Base-by-base conservation (phyloP, 2,329 filamentous ascomycete genomes). In the Trichothecium sympodiale region DNA sequence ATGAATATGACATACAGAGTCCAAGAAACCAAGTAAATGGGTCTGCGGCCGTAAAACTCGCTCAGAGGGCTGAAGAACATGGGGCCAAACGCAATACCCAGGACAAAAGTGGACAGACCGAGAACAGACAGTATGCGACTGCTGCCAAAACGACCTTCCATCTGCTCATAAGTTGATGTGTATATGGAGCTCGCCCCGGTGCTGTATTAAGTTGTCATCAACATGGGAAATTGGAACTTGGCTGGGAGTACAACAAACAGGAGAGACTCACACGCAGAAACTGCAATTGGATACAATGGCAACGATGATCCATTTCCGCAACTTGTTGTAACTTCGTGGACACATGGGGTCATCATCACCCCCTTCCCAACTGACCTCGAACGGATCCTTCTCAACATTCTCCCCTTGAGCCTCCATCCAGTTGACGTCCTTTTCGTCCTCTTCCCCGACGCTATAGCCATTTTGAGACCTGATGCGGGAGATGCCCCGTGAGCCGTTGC, bases 141-240 rank as follows among this genome's bases (percentile, higher is more conserved):
- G 47, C 73, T 72, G 44, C 73, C 61, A 47, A 94, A 93, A 40
- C 93, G 83, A 17, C 65, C 60, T 42, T 80, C 75, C 58, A 94
- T 75, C 56, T 91, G 82, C 14, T 50, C 53, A 55, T 94, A 95
- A 0, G 83, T 91, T 10, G 76, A 75, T 1, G 86, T 89, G 57
- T 95, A 94, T 47, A 94, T 77, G n/a, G 86, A 91, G 33, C 82
- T 88, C 2, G 83, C 76, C 52, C 80, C 86, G 8, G 87, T 94
- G 36, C 82, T 87, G 47, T 35, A 16, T n/a, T 35, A 12, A 15
- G 15, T 9, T 18, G 13, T 4, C 3, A 29, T 36, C 18, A 33
- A 26, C 15, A 41, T 7, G 18, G n/a, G 14, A 8, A 27, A 9
- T n/a, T 8, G 17, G 38, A 26, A 34, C 36, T 33, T 35, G 32